Percentiles rank a stretch among this genome's conserved stretches.
These are phyloP conservation scores for Fusarium musae DNA, from an alignment of 2,329 filamentous ascomycete species.

Conservation along the genomic window DNA sequence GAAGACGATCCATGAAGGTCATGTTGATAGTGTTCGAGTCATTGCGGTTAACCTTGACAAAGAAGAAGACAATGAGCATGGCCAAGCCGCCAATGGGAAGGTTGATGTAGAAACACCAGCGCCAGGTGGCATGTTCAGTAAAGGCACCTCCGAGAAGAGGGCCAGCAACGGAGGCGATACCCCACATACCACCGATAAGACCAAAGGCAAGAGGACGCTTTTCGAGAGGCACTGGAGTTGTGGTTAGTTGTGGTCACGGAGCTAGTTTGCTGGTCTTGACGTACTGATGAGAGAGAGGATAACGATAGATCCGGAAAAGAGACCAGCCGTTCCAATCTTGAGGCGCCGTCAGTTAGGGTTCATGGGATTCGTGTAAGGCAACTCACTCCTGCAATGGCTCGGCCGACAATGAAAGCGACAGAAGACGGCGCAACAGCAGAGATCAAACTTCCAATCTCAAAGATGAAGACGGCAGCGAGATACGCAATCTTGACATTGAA, in stretches of 20 bases:
- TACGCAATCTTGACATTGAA: constrained; percentile 62
- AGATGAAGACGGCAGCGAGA: constrained; percentile 56
- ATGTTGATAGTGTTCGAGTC: constrained; percentile 47
- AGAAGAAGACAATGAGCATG: constrained; percentile 59
- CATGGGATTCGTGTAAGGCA: neutral
- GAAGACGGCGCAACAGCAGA: constrained; percentile 59
- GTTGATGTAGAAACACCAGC: constrained; percentile 64
- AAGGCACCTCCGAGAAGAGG: constrained; percentile 63
- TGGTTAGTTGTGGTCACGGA: neutral
- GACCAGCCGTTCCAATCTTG: constrained; percentile 60
- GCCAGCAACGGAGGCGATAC: constrained; percentile 63
- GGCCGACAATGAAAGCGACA: constrained; percentile 62
- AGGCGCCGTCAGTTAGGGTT: constrained; percentile 6
- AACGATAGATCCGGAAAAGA: constrained; percentile 62
- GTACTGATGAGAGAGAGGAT: constrained; percentile 57
- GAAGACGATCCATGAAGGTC: constrained; percentile 52
- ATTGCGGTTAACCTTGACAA: constrained; percentile 56
- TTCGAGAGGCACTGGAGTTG: constrained; percentile 58
- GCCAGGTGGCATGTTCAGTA: constrained; percentile 61
- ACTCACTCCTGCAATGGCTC: constrained; percentile 60
- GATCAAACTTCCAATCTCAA: constrained; percentile 57
- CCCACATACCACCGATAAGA: constrained; percentile 66
- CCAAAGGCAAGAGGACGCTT: constrained; percentile 66
- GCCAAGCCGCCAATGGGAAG: constrained; percentile 60
- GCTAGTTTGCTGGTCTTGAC: neutral